Conservation (phyloP, 108 stramenopile genomes). For the Skeletonema grethae region DNA sequence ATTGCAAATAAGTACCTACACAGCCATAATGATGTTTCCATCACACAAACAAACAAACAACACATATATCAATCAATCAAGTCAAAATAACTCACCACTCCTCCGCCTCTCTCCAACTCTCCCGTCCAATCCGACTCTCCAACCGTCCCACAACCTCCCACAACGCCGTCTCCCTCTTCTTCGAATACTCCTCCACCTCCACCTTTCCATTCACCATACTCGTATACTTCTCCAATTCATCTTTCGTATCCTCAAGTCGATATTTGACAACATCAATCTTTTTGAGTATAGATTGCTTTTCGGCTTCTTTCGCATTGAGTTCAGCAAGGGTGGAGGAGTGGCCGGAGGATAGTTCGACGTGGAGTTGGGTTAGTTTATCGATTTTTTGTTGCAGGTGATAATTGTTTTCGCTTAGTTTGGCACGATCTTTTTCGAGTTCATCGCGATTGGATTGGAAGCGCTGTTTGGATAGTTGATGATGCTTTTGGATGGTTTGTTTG, state of each 20-base stretch:
- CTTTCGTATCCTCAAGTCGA: not conserved
- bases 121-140: slow-evolving; percentile 21
- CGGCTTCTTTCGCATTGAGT: not conserved
- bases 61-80: not conserved
- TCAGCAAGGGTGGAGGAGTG: not conserved
- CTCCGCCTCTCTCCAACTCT: slow-evolving; percentile 38
- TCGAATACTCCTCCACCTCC: slow-evolving; percentile 27
- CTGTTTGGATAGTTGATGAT: not conserved
- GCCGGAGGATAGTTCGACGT: not conserved
- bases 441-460: not conserved
- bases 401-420: not conserved
- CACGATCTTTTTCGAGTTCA: not conserved
- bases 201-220: slow-evolving; percentile 10
- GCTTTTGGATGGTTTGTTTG: not conserved
- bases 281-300: not conserved
- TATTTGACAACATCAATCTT: not conserved
- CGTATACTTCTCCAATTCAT: not conserved
- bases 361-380: not conserved
- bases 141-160: slow-evolving; percentile 34
- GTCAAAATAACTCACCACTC: slow-evolving; percentile 34
- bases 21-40: no score
- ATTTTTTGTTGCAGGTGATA: not conserved
- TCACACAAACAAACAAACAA: not conserved
- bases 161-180: slow-evolving; percentile 58
- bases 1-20: not conserved